phyloP scores from a whole-genome alignment of 352 stramenopile genomes.

The Phytophthora pinifolia region DNA sequence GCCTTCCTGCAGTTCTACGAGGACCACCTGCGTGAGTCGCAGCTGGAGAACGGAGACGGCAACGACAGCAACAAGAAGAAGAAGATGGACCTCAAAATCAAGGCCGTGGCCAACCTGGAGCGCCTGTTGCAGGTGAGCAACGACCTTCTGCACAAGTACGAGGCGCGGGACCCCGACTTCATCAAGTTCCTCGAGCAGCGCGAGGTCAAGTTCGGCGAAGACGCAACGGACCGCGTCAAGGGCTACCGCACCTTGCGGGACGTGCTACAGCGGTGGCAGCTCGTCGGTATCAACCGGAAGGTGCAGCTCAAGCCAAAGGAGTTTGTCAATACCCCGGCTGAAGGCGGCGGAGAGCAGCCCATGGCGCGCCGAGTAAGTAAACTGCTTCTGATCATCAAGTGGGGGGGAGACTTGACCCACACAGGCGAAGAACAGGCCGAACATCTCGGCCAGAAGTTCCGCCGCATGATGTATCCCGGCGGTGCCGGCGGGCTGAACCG shows the following conservation, averaged over 20 bases:
- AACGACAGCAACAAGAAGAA: constrained; percentile 45
- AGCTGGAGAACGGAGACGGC: constrained; percentile 30
- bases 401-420: constrained; percentile 98
- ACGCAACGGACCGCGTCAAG: constrained; percentile 76
- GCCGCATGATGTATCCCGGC: constrained; percentile 89
- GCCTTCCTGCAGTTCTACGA: constrained; percentile 89
- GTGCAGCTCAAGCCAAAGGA: constrained; percentile 93
- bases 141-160: constrained; percentile 66
- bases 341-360: constrained; percentile 33
- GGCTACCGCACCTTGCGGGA: constrained; percentile 90
- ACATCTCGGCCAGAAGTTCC: constrained; percentile 90
- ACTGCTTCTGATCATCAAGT: constrained; percentile 99
- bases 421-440: constrained; percentile 96
- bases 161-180: constrained; percentile 59
- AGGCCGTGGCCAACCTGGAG: constrained; percentile 79
- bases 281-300: constrained; percentile 98
- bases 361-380: constrained; percentile 59
- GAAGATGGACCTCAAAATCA: constrained; percentile 88
- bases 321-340: constrained; percentile 30
- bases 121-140: constrained; percentile 78
- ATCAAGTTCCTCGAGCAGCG: constrained; percentile 67
- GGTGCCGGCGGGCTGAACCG: constrained; percentile 96
- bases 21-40: constrained; percentile 40
- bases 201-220: constrained; percentile 55
- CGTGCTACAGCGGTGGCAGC: constrained; percentile 96